A percentile compares a stretch with the other conserved stretches of the same genome.
Evolutionary conservation across 2,329 filamentous ascomycete species (phyloP).

Genomic region (Microcyclospora pomicola): DNA sequence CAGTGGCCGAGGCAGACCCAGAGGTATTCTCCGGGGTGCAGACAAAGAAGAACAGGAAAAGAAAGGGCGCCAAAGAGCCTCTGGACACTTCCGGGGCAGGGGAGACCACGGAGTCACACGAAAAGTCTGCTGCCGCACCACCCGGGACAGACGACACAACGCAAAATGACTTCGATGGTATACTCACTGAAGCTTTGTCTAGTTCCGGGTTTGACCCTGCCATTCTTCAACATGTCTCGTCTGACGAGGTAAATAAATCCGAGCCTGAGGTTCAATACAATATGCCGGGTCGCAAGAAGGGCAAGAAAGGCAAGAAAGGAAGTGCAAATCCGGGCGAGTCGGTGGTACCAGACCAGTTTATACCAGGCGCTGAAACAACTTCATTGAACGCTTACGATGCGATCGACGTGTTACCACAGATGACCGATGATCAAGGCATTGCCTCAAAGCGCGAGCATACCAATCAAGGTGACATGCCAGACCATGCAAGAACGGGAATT

Average conservation of each 20-base stretch:
- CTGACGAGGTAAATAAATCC: slow-evolving; percentile 11
- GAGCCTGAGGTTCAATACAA: slow-evolving; percentile 20
- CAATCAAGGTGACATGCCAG: too few relatives aligned
- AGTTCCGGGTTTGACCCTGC: slow-evolving; percentile 21
- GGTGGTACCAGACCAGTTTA: too few relatives aligned
- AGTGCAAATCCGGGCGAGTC: too few relatives aligned
- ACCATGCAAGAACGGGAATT: too few relatives aligned
- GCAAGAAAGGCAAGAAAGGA: slow-evolving; percentile 32
- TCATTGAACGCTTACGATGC: too few relatives aligned
- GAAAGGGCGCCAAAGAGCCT: slow-evolving; percentile 8
- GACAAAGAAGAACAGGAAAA: slow-evolving; percentile 22
- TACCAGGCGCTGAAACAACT: too few relatives aligned
- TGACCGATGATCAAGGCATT: too few relatives aligned
- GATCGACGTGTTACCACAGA: too few relatives aligned
- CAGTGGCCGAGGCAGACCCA: slow-evolving; percentile 21
- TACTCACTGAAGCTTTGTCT: slow-evolving; percentile 23
- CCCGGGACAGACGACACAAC: slow-evolving; percentile 1
- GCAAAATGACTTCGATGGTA: slow-evolving; percentile 20
- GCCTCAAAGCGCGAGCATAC: too few relatives aligned
- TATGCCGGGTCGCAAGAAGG: slow-evolving; percentile 30
- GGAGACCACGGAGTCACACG: neutral
- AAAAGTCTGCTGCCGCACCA: neutral
- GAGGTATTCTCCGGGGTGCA: slow-evolving; percentile 15
- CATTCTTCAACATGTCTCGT: slow-evolving; percentile 21
- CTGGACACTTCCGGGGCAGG: neutral